Percentiles rank a stretch among this genome's conserved stretches.
Conservation (phyloP, 1,139 yeast genomes). For the Kodamaea suecica region DNA sequence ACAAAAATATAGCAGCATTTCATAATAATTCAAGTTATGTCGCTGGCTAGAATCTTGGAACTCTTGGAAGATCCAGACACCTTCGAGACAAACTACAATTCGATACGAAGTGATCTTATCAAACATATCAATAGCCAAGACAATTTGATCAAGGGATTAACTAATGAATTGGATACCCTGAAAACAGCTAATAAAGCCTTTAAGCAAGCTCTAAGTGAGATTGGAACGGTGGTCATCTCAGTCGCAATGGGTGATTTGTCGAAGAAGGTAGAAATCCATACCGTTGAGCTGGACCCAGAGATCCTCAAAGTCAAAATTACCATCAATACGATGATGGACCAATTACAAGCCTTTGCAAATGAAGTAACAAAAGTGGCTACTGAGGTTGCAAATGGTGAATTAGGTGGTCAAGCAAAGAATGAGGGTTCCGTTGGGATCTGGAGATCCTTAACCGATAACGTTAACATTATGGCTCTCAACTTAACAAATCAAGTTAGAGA, state of each 20-base stretch:
- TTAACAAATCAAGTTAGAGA: conserved; percentile 81
- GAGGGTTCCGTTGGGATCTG: conserved; percentile 84
- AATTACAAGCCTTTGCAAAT: conserved; percentile 73
- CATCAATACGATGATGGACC: conserved; percentile 86
- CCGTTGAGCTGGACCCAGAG: conserved; percentile 71
- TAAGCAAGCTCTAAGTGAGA: conserved; percentile 71
- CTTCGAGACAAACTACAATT: conserved; percentile 28
- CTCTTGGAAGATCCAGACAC: conserved; percentile 42
- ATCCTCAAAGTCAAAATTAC: conserved; percentile 76
- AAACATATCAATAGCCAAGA: conserved; percentile 35
- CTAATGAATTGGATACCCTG: conserved; percentile 48
- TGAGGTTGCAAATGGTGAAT: conserved; percentile 83
- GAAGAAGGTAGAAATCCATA: conserved; percentile 70
- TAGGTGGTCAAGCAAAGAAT: conserved; percentile 85
- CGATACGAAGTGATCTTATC: conserved; percentile 33
- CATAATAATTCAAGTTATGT: conserved; percentile 3
- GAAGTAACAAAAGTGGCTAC: conserved; percentile 86
- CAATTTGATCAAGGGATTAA: conserved; percentile 24
- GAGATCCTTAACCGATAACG: conserved; percentile 80
- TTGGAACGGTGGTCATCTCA: conserved; percentile 77
- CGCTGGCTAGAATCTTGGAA: conserved; percentile 25
- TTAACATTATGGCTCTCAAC: conserved; percentile 83
- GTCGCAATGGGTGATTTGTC: conserved; percentile 85
- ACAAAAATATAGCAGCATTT: no score
- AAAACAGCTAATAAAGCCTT: conserved; percentile 71